A percentile compares a stretch with the other conserved stretches of the same genome.
Conservation (phyloP, 495 filamentous ascomycete species). For the Penicillium waksmanii region DNA sequence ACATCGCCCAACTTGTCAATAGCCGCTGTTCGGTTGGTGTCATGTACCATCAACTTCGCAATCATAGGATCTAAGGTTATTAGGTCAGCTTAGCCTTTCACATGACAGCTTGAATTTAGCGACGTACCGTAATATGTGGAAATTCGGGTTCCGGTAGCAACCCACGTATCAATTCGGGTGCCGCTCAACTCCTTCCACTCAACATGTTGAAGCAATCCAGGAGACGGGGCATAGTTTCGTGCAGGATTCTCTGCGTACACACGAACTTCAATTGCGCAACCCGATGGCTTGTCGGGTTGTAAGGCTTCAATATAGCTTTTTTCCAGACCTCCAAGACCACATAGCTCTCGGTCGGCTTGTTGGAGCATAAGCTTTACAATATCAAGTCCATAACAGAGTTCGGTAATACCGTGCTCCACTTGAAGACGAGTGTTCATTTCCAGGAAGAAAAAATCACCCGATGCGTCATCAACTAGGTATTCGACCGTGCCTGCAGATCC, state of each 20-base stretch:
- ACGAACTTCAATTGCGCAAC: constrained; percentile 60
- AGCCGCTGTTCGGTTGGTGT: constrained; percentile 40
- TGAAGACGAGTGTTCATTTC: constrained; percentile 73
- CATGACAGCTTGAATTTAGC: no score
- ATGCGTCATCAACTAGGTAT: constrained; percentile 64
- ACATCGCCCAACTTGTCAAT: constrained; percentile 49
- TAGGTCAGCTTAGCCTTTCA: no score
- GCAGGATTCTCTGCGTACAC: constrained; percentile 66
- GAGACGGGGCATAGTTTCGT: constrained; percentile 58
- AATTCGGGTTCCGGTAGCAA: constrained; percentile 56
- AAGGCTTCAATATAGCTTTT: constrained; percentile 34
- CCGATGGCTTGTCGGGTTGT: constrained; percentile 39
- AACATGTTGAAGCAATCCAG: constrained; percentile 60
- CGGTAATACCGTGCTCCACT: constrained; percentile 69
- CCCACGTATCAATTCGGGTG: constrained; percentile 64
- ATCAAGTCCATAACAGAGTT: constrained; percentile 62
- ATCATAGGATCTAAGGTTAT: constrained; percentile 44
- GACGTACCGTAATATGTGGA: constrained; percentile 51
- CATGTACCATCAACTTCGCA: constrained; percentile 63
- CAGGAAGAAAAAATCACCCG: constrained; percentile 64
- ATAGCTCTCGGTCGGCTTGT: constrained; percentile 49
- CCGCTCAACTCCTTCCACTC: constrained; percentile 49
- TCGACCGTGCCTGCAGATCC: constrained; percentile 65
- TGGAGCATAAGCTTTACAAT: constrained; percentile 59
- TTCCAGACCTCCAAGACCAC: constrained; percentile 45